These are phyloP conservation scores for Exophiala phaeomuriformis DNA, from an alignment of 2,329 filamentous ascomycete species.

Conservation along the genomic window DNA sequence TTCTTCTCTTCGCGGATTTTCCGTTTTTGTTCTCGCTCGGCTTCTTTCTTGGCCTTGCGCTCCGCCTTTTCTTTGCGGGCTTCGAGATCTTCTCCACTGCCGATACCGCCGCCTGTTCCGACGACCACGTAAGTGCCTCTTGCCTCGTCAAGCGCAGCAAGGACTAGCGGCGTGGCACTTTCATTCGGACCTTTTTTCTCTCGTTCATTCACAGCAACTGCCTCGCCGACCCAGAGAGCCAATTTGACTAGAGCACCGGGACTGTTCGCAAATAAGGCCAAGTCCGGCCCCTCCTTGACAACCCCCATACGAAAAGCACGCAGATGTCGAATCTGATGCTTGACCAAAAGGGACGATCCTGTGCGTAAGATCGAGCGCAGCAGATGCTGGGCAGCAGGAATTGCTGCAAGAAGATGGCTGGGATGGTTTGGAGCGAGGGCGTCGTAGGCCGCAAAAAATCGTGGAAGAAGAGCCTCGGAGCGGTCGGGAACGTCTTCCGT, in stretches of 20 bases:
- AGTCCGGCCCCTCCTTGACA: constrained; percentile 89
- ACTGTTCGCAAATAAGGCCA: constrained; percentile 75
- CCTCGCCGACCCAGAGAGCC: constrained; percentile 88
- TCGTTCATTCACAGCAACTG: constrained; percentile 79
- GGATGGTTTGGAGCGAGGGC: constrained; percentile 43
- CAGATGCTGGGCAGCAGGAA: constrained; percentile 79
- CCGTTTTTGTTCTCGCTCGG: constrained; percentile 56
- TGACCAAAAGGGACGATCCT: constrained; percentile 82
- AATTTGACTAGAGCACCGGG: constrained; percentile 89
- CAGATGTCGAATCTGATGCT: constrained; percentile 87
- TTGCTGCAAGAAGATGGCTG: constrained; percentile 58
- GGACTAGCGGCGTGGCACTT: constrained; percentile 73
- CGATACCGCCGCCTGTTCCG: constrained; percentile 76
- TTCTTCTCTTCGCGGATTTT: constrained; percentile 55
- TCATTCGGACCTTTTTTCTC: constrained; percentile 59
- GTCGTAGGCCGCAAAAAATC: constrained; percentile 56
- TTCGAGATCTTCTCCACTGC: constrained; percentile 65
- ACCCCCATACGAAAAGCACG: constrained; percentile 91
- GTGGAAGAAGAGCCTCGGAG: constrained; percentile 33
- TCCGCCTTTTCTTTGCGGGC: constrained; percentile 60
- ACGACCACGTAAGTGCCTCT: constrained; percentile 87
- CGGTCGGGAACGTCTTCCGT: constrained; percentile 20
- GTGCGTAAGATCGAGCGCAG: constrained; percentile 90
- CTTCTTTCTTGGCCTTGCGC: constrained; percentile 56
- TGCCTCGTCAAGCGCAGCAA: constrained; percentile 81